Base-by-base conservation (phyloP, 192 early-diverging fungal species). In the Backusella westeae region DNA sequence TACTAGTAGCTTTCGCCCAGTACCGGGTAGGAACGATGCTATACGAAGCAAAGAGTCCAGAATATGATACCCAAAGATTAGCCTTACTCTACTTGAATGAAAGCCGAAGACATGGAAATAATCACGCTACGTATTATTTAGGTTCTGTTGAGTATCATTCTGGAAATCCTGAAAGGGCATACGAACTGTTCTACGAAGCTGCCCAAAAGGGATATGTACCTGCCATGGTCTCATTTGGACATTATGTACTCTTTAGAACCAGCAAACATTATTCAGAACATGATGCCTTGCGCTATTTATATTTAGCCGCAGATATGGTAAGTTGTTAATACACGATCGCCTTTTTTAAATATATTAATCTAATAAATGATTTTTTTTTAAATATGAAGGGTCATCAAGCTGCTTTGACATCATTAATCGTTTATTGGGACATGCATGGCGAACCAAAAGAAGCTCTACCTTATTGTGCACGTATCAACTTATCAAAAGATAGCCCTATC, bases 201-300 rank as follows among this genome's bases (percentile, higher is more conserved):
- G 69, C 69, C 0, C 12, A 26, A 8, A 39, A 19, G 0, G 69
- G n/a, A 0, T 35, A 39, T 14, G 6, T 70, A 15, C 14, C 69
- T 39, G 69, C 69, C n/a, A 70, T 39, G 69, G 39, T 44, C 21
- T 70, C 69, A 5, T 70, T 70, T 12, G 69, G 34, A 34, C 67
- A 36, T 32, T 63, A 63, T 63, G 23, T 63, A 26, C 56, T 63
- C 12, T 63, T 63, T 63, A 5, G 8, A 63, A 26, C 19, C 9
- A 63, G 9, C 1, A 10, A 29, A 26, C 4, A 9, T 10, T 29
- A 63, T 63, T 63, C 56, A 26, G 23, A 63, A 29, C 23, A 9
- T 12, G 56, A 63, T 12, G 56, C 56, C 10, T 14, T 63, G 56
- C 21, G 23, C 8, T 63, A 9, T 23, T 63, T 63, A 63, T 8